Evolutionary conservation across 805 yeast species (phyloP).

Genomic region (Kuraishia capsulata): DNA sequence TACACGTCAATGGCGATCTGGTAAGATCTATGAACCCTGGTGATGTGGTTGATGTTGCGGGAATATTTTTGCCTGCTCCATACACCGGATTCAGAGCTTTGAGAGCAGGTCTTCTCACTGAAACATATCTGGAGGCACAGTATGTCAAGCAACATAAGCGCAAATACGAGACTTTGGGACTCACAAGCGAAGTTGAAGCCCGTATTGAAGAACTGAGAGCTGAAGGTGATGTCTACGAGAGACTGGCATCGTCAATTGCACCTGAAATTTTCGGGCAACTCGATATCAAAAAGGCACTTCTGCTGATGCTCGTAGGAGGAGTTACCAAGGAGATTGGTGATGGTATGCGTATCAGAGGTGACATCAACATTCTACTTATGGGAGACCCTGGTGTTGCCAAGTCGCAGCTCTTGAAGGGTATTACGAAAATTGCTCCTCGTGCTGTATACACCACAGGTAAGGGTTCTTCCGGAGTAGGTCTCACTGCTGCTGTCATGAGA

Average conservation of each 20-base stretch:
- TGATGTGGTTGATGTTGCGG: conserved; percentile 87
- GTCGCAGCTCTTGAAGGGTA: conserved; percentile 87
- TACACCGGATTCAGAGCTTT: conserved; percentile 93
- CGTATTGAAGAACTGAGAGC: conserved; percentile 46
- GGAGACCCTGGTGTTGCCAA: conserved; percentile 99
- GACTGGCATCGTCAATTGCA: conserved; percentile 83
- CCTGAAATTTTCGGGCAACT: conserved; percentile 95
- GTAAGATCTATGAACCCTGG: conserved; percentile 90
- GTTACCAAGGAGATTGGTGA: conserved; percentile 92
- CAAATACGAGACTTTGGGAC: conserved; percentile 60
- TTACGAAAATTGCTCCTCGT: conserved; percentile 88
- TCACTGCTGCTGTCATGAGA: conserved; percentile 97
- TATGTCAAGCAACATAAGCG: conserved; percentile 79
- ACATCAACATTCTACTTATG: conserved; percentile 90
- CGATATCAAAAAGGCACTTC: conserved; percentile 86
- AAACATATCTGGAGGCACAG: conserved; percentile 88
- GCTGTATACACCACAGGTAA: conserved; percentile 97
- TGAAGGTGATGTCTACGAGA: conserved; percentile 67
- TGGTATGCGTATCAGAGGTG: conserved; percentile 97
- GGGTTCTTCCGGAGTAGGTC: conserved; percentile 98
- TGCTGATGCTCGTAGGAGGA: conserved; percentile 85
- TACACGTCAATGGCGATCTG: conserved; percentile 87
- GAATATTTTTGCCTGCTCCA: conserved; percentile 88
- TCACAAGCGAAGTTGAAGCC: conserved; percentile 45
- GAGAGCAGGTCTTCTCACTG: conserved; percentile 88